Base-by-base conservation (phyloP, 495 filamentous ascomycete species). In the Letharia lupina region DNA sequence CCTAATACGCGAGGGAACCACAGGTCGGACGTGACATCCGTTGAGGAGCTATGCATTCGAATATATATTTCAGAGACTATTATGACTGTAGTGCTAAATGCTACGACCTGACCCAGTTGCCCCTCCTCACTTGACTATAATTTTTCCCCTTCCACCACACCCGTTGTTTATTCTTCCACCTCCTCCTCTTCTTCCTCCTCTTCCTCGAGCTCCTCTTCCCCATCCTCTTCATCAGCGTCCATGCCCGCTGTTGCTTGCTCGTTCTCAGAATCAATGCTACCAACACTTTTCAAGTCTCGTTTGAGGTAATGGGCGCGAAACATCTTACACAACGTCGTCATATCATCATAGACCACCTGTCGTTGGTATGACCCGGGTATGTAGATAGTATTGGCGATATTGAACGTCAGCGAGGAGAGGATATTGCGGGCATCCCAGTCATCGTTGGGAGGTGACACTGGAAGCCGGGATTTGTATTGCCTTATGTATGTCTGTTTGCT, bases 331-430 rank as follows among this genome's bases (percentile, higher is more conserved):
- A 68, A 35, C 6, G 15, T 40, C 13, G 45, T 65, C 56, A 68
- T 68, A 23, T 65, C 62, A 35, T 68, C 62, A 62, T 60, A 65
- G 12, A 68, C 57, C 47, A 58, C 48, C 45, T 70, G 63, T 39
- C 60, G 28, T 37, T 65, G 63, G 31, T n/a, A 66, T 18, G 68
- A 70, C 20, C 72, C 70, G 48, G 72, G 72, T 28, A 74, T 73
- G n/a, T 69, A 67, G 10, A 73, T 72, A 11, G 69, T 60, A 61
- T 72, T 69, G 35, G 65, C 70, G 48, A 73, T 70, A 58, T 73
- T 74, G 64, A 73, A 74, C 16, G 66, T 68, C 41, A 74, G 62
- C 11, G 68, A 71, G 52, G 73, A 74, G 33, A 74, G 70, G 23
- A 69, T 37, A 57, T 74, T 73, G 20, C 71, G 64, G 4, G 67